Conservation (phyloP, 345 rosid species). For the Syzygium oleosum region DNA sequence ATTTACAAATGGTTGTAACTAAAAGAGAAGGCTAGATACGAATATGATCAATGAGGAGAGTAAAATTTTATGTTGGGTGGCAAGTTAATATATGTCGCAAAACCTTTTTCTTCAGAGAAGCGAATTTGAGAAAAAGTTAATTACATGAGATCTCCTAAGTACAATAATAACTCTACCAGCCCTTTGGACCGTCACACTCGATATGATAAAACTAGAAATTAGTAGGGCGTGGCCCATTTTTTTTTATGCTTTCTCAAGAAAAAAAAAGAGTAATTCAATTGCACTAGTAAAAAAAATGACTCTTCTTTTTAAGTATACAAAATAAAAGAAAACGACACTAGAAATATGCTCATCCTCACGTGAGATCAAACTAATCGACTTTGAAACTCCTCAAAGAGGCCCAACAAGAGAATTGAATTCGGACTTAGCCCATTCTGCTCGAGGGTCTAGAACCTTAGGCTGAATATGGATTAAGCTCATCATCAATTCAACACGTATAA, state of each 20-base stretch:
- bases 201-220: neutral
- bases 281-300: neutral
- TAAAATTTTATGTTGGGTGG: neutral
- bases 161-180: neutral
- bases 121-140: neutral
- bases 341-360: neutral
- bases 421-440: neutral
- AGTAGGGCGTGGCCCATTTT: neutral
- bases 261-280: neutral
- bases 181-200: neutral
- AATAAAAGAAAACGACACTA: neutral
- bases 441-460: neutral
- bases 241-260: neutral
- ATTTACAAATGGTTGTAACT: neutral
- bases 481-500: neutral
- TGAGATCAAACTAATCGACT: neutral
- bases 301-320: neutral
- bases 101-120: fast-evolving
- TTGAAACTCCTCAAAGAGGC: neutral
- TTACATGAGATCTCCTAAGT: neutral
- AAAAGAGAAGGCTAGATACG: neutral
- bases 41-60: neutral
- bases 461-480: neutral
- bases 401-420: neutral
- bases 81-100: fast-evolving